These are phyloP conservation scores for Saccharomyces hybrid DNA, from an alignment of 1,139 yeast species.

Conservation along the genomic window DNA sequence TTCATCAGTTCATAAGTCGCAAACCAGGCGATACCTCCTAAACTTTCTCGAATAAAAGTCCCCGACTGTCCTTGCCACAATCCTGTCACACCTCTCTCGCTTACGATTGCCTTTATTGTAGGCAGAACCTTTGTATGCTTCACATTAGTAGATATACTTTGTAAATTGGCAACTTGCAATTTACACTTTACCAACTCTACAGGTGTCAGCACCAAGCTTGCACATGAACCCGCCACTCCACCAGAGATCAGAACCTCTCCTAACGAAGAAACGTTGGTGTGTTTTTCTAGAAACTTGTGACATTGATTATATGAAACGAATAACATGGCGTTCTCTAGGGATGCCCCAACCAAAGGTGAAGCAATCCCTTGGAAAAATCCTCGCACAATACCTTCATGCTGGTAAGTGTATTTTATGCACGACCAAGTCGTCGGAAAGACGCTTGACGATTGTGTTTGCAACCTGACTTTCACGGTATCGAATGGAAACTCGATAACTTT, in stretches of 20 bases:
- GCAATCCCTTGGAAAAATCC: conserved; percentile 64
- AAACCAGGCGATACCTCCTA: conserved; percentile 93
- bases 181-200: conserved; percentile 83
- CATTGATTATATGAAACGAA: conserved; percentile 55
- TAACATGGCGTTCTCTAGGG: conserved; percentile 71
- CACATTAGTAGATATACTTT: conserved; percentile 5
- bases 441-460: conserved; percentile 60
- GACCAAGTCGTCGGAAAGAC: conserved; percentile 30
- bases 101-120: conserved; percentile 40
- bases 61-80: conserved; percentile 83
- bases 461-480: conserved; percentile 83
- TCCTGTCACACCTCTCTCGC: conserved; percentile 50
- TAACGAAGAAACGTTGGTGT: conserved; percentile 33
- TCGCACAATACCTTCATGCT: conserved; percentile 52
- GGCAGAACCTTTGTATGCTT: conserved; percentile 28
- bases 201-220: conserved; percentile 82
- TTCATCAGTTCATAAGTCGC: conserved; percentile 68
- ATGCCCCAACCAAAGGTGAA: conserved; percentile 82
- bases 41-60: conserved; percentile 75
- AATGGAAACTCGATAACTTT: conserved; percentile 85
- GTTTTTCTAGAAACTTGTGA: conserved; percentile 28
- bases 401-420: conserved; percentile 53
- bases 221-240: conserved; percentile 73
- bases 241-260: conserved; percentile 52
- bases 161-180: conserved; percentile 62